Percentiles rank a stretch among this genome's conserved stretches.
phyloP scores from a whole-genome alignment of 2,329 filamentous ascomycete genomes.

The Cercospora janseana region DNA sequence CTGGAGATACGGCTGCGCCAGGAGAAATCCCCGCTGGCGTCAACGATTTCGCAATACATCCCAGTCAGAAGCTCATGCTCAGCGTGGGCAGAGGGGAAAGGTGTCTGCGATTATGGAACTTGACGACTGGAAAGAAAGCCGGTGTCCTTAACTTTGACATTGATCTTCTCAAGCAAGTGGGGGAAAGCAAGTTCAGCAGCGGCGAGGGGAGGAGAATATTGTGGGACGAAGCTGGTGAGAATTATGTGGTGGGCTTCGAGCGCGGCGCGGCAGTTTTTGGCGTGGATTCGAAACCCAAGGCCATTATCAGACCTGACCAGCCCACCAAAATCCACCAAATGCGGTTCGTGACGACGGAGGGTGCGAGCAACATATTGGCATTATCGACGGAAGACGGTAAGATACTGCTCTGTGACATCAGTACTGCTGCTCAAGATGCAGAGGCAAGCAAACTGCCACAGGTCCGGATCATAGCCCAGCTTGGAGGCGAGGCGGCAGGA shows the following conservation, averaged over 20 bases:
- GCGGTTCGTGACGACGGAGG: slow-evolving; percentile 59
- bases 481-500: slow-evolving; percentile 67
- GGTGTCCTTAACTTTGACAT: slow-evolving; percentile 83
- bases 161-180: slow-evolving; percentile 69
- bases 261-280: slow-evolving; percentile 80
- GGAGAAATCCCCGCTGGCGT: slow-evolving; percentile 82
- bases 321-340: slow-evolving; percentile 82
- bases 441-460: slow-evolving; percentile 33
- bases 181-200: slow-evolving; percentile 71
- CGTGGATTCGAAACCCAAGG: slow-evolving; percentile 80
- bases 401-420: slow-evolving; percentile 76
- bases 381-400: slow-evolving; percentile 88
- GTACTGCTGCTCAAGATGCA: slow-evolving; percentile 21
- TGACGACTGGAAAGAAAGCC: slow-evolving; percentile 94
- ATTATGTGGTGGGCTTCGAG: slow-evolving; percentile 89
- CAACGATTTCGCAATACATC: slow-evolving; percentile 93
- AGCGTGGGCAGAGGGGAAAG: slow-evolving; percentile 86
- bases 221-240: slow-evolving; percentile 74
- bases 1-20: slow-evolving; percentile 81
- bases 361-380: slow-evolving; percentile 54
- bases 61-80: slow-evolving; percentile 94
- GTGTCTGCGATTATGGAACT: slow-evolving; percentile 91
- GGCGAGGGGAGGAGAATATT: slow-evolving; percentile 80
- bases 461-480: slow-evolving; percentile 60
- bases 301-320: slow-evolving; percentile 65